phyloP scores from a whole-genome alignment of 2,329 filamentous ascomycete genomes.

The Fusarium subtropicale region DNA sequence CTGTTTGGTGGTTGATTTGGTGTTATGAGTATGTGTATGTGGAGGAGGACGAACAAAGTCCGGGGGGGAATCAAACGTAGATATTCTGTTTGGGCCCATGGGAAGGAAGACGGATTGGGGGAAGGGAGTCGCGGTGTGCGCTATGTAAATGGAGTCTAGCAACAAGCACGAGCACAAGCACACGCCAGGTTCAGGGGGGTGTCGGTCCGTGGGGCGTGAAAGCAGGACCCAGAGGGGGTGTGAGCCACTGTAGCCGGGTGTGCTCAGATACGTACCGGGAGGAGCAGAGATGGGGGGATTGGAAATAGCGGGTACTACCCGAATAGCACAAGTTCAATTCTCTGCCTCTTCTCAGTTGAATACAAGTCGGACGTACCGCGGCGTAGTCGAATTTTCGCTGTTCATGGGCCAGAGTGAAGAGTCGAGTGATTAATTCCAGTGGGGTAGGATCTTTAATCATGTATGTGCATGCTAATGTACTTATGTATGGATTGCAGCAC shows the following conservation, averaged over 20 bases:
- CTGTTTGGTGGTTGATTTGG: constrained; percentile 24
- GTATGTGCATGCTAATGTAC: background rate
- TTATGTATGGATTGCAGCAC: constrained; percentile 7
- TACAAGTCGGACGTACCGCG: constrained; percentile 46
- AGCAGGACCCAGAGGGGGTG: background rate
- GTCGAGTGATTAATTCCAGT: constrained; percentile 21
- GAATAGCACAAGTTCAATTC: constrained; percentile 38
- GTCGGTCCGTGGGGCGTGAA: constrained; percentile 24
- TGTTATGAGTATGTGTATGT: constrained; percentile 43
- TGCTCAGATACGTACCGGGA: constrained; percentile 27
- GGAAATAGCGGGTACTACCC: constrained; percentile 22
- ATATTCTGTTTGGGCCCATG: constrained; percentile 47
- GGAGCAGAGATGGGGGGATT: background rate
- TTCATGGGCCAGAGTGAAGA: constrained; percentile 15
- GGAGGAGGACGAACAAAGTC: constrained; percentile 42
- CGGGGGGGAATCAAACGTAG: constrained; percentile 46
- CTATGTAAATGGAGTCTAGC: constrained; percentile 42
- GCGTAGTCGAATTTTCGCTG: constrained; percentile 34
- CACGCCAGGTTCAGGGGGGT: constrained; percentile 32
- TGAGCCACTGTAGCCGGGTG: background rate
- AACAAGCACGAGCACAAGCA: constrained; percentile 34
- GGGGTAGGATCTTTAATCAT: constrained; percentile 26
- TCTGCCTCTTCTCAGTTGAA: constrained; percentile 10
- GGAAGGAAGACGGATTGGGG: constrained; percentile 46
- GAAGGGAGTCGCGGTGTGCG: constrained; percentile 48